These are phyloP conservation scores for Epithele typhae DNA, from an alignment of 768 basidiomycete species.

Conservation along the genomic window DNA sequence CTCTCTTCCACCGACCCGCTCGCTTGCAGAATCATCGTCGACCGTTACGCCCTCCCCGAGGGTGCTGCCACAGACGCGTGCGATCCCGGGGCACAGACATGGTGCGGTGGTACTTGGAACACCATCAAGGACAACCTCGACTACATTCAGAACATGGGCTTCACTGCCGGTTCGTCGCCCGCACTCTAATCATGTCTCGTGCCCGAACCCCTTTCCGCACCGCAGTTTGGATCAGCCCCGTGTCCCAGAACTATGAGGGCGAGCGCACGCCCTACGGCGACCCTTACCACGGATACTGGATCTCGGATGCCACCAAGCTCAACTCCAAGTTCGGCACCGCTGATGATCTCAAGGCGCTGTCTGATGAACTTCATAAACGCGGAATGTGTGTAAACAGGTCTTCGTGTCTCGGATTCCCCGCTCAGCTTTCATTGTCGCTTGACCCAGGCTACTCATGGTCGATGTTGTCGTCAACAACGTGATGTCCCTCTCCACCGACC, in stretches of 20 bases:
- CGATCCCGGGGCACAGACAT: slow-evolving; percentile 56
- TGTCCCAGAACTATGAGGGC: slow-evolving; percentile 74
- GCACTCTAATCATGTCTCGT: neutral
- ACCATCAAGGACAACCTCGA: slow-evolving; percentile 72
- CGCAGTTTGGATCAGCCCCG: slow-evolving; percentile 79
- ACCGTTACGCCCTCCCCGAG: slow-evolving; percentile 68
- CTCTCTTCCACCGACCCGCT: neutral
- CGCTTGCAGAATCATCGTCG: slow-evolving; percentile 54
- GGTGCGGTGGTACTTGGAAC: slow-evolving; percentile 88
- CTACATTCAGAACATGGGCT: slow-evolving; percentile 79
- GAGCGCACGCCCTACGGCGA: slow-evolving; percentile 71
- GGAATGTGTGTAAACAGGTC: slow-evolving; percentile 53
- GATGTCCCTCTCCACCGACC: slow-evolving; percentile 56
- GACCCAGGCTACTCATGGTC: slow-evolving; percentile 69
- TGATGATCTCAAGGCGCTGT: slow-evolving; percentile 67
- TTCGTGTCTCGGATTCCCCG: no score
- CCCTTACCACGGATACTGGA: slow-evolving; percentile 87
- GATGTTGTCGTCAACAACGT: slow-evolving; percentile 87
- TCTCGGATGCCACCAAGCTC: slow-evolving; percentile 59
- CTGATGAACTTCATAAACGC: slow-evolving; percentile 60
- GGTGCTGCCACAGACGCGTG: slow-evolving; percentile 51
- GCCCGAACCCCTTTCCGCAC: neutral
- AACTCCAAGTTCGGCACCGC: slow-evolving; percentile 71
- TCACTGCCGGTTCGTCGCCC: slow-evolving; percentile 57
- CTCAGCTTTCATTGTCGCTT: no score